These are phyloP conservation scores for Sugiyamaella americana DNA, from an alignment of 805 yeast genomes.

Conservation along the genomic window DNA sequence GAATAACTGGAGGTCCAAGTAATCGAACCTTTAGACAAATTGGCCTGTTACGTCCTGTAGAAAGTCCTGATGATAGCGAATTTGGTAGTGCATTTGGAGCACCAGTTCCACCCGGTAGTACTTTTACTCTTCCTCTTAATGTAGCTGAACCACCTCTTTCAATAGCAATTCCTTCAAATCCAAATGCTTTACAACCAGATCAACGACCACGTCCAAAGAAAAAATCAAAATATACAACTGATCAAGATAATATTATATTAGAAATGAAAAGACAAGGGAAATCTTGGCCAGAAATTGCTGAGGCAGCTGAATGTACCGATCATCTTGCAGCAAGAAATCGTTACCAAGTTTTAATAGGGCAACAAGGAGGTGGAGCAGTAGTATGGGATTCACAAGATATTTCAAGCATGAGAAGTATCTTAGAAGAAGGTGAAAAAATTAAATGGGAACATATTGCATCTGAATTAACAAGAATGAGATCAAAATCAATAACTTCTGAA, in stretches of 20 bases:
- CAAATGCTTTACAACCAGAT: conserved; percentile 38
- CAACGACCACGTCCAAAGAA: conserved; percentile 49
- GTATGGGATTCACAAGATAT: conserved; percentile 58
- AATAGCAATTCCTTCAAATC: conserved; percentile 36
- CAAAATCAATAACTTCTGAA: conserved; percentile 44
- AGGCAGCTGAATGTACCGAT: conserved; percentile 54
- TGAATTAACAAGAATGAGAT: conserved; percentile 49
- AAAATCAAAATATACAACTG: conserved; percentile 61
- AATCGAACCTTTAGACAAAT: background rate
- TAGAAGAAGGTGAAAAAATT: conserved; percentile 65
- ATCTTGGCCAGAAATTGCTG: conserved; percentile 71
- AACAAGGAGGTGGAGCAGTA: conserved; percentile 68
- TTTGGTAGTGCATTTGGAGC: conserved; percentile 3
- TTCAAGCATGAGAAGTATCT: conserved; percentile 41
- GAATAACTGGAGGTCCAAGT: background rate
- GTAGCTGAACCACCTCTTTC: conserved; percentile 48
- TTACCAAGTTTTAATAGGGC: conserved; percentile 76
- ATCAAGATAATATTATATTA: conserved; percentile 62
- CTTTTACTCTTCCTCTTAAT: conserved; percentile 16
- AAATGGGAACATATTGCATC: conserved; percentile 62
- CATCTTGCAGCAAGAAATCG: conserved; percentile 70
- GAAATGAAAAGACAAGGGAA: conserved; percentile 55
- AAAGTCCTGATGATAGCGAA: conserved; percentile 20
- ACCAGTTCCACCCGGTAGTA: conserved; percentile 5
- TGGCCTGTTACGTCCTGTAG: conserved; percentile 18